Conservation (phyloP, 371 early-diverging fungal species). For the Nosema muscidifuracis region DNA sequence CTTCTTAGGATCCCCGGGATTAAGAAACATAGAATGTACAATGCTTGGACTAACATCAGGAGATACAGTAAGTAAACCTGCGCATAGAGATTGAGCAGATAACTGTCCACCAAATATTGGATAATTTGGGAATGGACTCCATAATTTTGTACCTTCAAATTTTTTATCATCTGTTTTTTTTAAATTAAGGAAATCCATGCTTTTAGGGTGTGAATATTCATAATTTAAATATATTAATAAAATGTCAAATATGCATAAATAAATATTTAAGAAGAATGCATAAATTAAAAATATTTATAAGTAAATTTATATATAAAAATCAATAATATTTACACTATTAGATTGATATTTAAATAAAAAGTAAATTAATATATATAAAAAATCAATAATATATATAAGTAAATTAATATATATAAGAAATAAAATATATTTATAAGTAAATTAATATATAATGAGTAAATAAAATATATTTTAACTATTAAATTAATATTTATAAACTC, state of each 20-base stretch:
- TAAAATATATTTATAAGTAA: too few relatives aligned
- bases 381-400: too few relatives aligned
- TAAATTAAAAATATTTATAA: neutral
- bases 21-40: conserved; percentile 26
- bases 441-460: too few relatives aligned
- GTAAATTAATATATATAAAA: too few relatives aligned
- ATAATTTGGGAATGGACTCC: conserved; percentile 37
- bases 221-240: neutral
- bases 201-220: too few relatives aligned
- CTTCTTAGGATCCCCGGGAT: conserved; percentile 1
- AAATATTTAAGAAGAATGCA: neutral
- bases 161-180: neutral
- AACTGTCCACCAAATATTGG: conserved; percentile 42
- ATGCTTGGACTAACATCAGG: neutral
- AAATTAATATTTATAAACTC: too few relatives aligned
- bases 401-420: too few relatives aligned
- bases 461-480: too few relatives aligned
- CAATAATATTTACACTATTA: neutral
- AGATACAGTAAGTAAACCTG: conserved; percentile 16
- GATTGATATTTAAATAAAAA: too few relatives aligned
- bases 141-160: conserved; percentile 15
- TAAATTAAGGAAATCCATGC: conserved; percentile 30
- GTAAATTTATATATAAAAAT: neutral
- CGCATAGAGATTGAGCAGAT: conserved; percentile 22
- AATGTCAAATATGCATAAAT: neutral